Percentiles rank a stretch among this genome's conserved stretches.
phyloP scores from a whole-genome alignment of 352 stramenopile genomes.

The Globisporangium splendens region DNA sequence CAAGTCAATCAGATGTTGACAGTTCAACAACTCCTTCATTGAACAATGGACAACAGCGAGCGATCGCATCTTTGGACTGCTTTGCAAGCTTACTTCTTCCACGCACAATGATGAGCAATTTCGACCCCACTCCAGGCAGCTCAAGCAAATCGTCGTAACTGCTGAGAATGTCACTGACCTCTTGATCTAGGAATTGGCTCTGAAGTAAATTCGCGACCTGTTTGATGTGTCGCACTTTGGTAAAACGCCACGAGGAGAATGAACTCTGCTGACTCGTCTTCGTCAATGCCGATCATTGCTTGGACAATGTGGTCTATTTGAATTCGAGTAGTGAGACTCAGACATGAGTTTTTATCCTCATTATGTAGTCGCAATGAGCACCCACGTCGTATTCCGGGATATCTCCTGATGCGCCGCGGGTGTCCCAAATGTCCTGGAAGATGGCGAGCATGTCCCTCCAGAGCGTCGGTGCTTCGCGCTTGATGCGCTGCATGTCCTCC shows the following conservation, averaged over 20 bases:
- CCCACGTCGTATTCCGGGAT: constrained; percentile 31
- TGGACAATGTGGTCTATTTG: constrained; percentile 75
- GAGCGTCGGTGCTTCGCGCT: constrained; percentile 19
- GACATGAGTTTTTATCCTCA: neutral
- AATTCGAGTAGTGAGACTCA: neutral
- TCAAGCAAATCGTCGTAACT: constrained; percentile 88
- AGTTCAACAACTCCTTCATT: too few species aligned
- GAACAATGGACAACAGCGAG: too few species aligned
- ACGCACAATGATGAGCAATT: constrained; percentile 92
- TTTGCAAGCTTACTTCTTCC: constrained; percentile 71
- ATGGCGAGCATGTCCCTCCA: constrained; percentile 56
- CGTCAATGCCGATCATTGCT: constrained; percentile 80
- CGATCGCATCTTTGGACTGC: too few species aligned
- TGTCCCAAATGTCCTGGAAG: constrained; percentile 61
- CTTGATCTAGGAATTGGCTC: constrained; percentile 16
- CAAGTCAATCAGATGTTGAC: too few species aligned
- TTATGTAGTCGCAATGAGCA: too few species aligned
- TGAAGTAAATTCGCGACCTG: constrained; percentile 47
- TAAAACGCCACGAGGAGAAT: constrained; percentile 93
- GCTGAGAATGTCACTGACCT: constrained; percentile 82
- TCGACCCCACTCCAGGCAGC: constrained; percentile 92
- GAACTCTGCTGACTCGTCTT: constrained; percentile 79
- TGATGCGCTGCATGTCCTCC: constrained; percentile 1
- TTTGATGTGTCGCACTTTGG: constrained; percentile 96
- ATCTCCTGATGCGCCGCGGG: constrained; percentile 35